Conservation (phyloP, 2,329 filamentous ascomycete species). For the Rachicladosporium sp. region DNA sequence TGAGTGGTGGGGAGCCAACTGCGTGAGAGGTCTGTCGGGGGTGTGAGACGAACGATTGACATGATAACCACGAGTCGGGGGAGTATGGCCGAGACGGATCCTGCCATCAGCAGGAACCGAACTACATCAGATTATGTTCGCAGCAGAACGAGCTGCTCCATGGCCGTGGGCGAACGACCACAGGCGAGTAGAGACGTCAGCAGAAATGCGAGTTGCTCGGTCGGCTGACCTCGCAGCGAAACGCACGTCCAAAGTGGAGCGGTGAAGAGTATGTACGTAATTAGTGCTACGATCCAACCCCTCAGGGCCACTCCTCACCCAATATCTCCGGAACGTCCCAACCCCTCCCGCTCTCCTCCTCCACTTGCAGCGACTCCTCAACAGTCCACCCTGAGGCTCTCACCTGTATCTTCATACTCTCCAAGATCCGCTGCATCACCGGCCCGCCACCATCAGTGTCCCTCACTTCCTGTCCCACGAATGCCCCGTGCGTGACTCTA, state of each 20-base stretch:
- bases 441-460: constrained; percentile 21
- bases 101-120: not conserved
- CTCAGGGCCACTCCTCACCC: constrained; percentile 10
- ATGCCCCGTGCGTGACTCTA: constrained; percentile 54
- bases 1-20: constrained; percentile 11
- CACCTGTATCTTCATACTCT: constrained; percentile 67
- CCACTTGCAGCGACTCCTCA: too few relatives aligned
- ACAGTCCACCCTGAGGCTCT: constrained; percentile 19
- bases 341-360: constrained; percentile 1
- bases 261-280: too few relatives aligned
- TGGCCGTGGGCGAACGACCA: too few relatives aligned
- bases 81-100: not conserved
- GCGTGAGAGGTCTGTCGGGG: not conserved
- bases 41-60: not conserved
- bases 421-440: constrained; percentile 53
- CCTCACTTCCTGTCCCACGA: constrained; percentile 50
- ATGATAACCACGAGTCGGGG: not conserved
- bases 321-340: constrained; percentile 12
- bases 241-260: too few relatives aligned
- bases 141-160: too few relatives aligned
- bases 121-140: too few relatives aligned
- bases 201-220: too few relatives aligned
- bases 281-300: too few relatives aligned
- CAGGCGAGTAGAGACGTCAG: too few relatives aligned
- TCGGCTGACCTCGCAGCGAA: too few relatives aligned